A percentile compares a stretch with the other conserved stretches of the same genome.
These are phyloP conservation scores for Apiotrichum akiyoshidainum DNA, from an alignment of 1,284 basidiomycete genomes.

Conservation along the genomic window DNA sequence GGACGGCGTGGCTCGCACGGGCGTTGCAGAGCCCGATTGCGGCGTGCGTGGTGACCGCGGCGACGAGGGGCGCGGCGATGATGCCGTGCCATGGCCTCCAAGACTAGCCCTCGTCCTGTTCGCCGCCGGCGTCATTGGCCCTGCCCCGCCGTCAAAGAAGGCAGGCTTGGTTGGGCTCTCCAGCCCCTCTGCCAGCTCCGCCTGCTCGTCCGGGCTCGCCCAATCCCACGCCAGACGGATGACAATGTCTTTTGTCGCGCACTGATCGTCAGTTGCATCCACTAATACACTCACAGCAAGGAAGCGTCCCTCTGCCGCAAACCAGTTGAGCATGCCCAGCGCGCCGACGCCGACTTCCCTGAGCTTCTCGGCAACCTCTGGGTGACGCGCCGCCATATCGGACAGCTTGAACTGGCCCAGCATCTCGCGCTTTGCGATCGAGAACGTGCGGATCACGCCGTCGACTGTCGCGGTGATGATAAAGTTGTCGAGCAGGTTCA, in stretches of 20 bases:
- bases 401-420: slow-evolving; percentile 81
- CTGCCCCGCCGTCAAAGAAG: neutral
- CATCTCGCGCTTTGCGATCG: slow-evolving; percentile 83
- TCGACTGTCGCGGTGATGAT: slow-evolving; percentile 87
- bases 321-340: slow-evolving; percentile 60
- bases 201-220: slow-evolving; percentile 51
- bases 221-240: slow-evolving; percentile 80
- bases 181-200: slow-evolving; percentile 7
- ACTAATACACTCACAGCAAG: slow-evolving; percentile 65
- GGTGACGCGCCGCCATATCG: slow-evolving; percentile 67
- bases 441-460: slow-evolving; percentile 84
- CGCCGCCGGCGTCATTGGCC: neutral
- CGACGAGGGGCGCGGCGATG: neutral
- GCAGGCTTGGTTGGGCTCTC: neutral
- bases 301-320: slow-evolving; percentile 80
- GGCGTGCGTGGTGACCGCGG: slow-evolving; percentile 5
- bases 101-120: slow-evolving; percentile 56
- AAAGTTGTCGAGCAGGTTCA: slow-evolving; percentile 69
- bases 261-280: slow-evolving; percentile 54
- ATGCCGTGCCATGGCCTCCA: neutral
- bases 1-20: neutral
- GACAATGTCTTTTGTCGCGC: slow-evolving; percentile 81
- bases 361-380: slow-evolving; percentile 58
- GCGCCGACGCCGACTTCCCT: slow-evolving; percentile 62
- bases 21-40: neutral